Conservation (phyloP, 2,329 filamentous ascomycete species). For the Chaetoscypha palmicola region DNA sequence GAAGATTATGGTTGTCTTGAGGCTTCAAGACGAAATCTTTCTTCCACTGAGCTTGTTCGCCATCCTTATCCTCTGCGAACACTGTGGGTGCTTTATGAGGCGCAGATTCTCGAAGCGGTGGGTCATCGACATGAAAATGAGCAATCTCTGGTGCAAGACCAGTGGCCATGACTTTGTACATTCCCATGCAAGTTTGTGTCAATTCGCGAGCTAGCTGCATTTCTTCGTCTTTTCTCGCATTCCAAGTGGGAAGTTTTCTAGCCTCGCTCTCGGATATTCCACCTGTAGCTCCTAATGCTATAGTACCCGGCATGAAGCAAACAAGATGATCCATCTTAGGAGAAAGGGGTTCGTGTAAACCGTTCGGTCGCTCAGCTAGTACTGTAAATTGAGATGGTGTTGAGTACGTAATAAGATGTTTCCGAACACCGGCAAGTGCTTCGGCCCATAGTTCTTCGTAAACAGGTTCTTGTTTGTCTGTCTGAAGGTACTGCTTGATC, state of each 20-base stretch:
- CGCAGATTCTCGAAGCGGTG: slow-evolving; percentile 55
- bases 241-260: slow-evolving; percentile 66
- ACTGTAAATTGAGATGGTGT: slow-evolving; percentile 76
- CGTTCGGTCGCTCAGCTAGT: slow-evolving; percentile 75
- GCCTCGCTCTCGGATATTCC: slow-evolving; percentile 71
- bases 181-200: slow-evolving; percentile 96
- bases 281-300: slow-evolving; percentile 79
- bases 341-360: slow-evolving; percentile 57
- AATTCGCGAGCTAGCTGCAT: slow-evolving; percentile 82
- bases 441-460: slow-evolving; percentile 95
- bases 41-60: slow-evolving; percentile 56
- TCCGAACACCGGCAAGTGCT: slow-evolving; percentile 74
- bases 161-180: slow-evolving; percentile 85
- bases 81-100: slow-evolving; percentile 42
- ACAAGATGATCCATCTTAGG: slow-evolving; percentile 98
- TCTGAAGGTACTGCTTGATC: slow-evolving; percentile 97
- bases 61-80: slow-evolving; percentile 47
- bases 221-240: slow-evolving; percentile 72
- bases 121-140: slow-evolving; percentile 71
- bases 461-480: slow-evolving; percentile 73
- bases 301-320: slow-evolving; percentile 95
- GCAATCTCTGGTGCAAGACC: slow-evolving; percentile 93
- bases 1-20: slow-evolving; percentile 87
- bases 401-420: slow-evolving; percentile 87
- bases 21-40: slow-evolving; percentile 72